Evolutionary conservation across 257 asterid genomes (phyloP).

Genomic region (Solanum gandarillasii): DNA sequence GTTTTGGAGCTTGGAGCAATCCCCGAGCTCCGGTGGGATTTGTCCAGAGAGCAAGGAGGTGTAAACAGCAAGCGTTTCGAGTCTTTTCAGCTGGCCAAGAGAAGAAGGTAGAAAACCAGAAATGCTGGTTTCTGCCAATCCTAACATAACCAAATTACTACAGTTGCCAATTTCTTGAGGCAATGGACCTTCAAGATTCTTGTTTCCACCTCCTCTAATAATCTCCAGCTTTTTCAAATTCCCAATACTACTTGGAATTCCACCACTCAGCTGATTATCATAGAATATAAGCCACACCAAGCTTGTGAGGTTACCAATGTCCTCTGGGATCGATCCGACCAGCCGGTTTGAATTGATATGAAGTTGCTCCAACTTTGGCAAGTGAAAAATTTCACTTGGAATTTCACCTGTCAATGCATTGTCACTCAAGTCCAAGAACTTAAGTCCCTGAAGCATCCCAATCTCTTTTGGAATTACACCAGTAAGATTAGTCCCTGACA

Average conservation of each 20-base stretch:
- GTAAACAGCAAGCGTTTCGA: slow-evolving; percentile 53
- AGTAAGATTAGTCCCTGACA: slow-evolving; percentile 50
- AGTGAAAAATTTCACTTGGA: slow-evolving; percentile 27
- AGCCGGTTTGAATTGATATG: slow-evolving; percentile 41
- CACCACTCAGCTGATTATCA: slow-evolving; percentile 56
- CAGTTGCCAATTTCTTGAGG: slow-evolving; percentile 66
- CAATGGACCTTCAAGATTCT: slow-evolving; percentile 51
- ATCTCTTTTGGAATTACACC: slow-evolving; percentile 43
- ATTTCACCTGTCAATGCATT: slow-evolving; percentile 54
- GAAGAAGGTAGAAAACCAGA: slow-evolving; percentile 64
- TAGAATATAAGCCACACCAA: slow-evolving; percentile 31
- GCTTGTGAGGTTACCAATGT: slow-evolving; percentile 39
- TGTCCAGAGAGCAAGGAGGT: slow-evolving; percentile 67
- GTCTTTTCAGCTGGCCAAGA: slow-evolving; percentile 40
- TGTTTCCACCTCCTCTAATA: slow-evolving; percentile 72
- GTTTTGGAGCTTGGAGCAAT: slow-evolving; percentile 30
- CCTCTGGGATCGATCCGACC: slow-evolving; percentile 39
- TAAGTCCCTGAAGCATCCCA: slow-evolving; percentile 28
- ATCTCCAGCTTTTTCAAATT: slow-evolving; percentile 37
- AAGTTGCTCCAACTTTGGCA: slow-evolving; percentile 38
- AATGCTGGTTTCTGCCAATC: slow-evolving; percentile 65
- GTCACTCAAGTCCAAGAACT: slow-evolving; percentile 47
- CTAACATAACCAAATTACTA: slow-evolving; percentile 38
- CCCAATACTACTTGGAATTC: slow-evolving; percentile 47
- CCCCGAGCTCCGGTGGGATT: slow-evolving; percentile 66